Evolutionary conservation across 2,329 filamentous ascomycete species (phyloP), one percentile per base, ranked within the genome.

Genomic region (Didymella exigua): DNA sequence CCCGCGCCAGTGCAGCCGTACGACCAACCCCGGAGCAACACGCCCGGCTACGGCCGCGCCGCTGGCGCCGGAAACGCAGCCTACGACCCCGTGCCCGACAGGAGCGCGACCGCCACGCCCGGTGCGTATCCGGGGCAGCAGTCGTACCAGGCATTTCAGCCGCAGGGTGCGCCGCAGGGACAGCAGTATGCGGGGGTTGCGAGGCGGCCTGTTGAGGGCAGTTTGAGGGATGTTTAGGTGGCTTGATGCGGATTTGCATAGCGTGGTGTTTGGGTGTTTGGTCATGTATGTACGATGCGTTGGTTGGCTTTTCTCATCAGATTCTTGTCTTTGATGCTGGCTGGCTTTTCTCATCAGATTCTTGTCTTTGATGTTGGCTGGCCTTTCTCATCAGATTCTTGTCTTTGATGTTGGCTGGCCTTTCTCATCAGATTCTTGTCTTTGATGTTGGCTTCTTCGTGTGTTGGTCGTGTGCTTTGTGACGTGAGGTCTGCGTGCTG

Each of bases 171-270:
- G 5, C 41, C 38, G 52, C 26, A 23, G 24, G 33, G 26, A 10
- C 31, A 27, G 23, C 51, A 53, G 44, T 49, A 49, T 27, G 19
- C 56, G 18, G 56, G 58, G n/a, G 44, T 63, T 1, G 11, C 34
- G 24, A 52, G 62, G 27, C 62, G 60, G 44, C 58, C 60, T 1
- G 53, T 63, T 21, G 60, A 64, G 27, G 61, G 62, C n/a, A 58
- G 54, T 6, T 54, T 59, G 48, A 59, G 57, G 34, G 61, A 67
- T 16, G 54, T 66, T n/a, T 66, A 54, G 58, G 4, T 6, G 16
- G 11, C 16, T 9, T n/a, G 4, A 9, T 23, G 5, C 19, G 7
- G 8, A n/a, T 19, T 26, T 50, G 26, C 40, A 45, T 38, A 40
- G 48, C 40, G 48, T 33, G 46, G 46, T n/a, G 46, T 49, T 49